Percentiles rank a stretch among this genome's conserved stretches.
Evolutionary conservation across 1,284 basidiomycete genomes (phyloP).

Genomic region (Microstroma glucosiphilum): DNA sequence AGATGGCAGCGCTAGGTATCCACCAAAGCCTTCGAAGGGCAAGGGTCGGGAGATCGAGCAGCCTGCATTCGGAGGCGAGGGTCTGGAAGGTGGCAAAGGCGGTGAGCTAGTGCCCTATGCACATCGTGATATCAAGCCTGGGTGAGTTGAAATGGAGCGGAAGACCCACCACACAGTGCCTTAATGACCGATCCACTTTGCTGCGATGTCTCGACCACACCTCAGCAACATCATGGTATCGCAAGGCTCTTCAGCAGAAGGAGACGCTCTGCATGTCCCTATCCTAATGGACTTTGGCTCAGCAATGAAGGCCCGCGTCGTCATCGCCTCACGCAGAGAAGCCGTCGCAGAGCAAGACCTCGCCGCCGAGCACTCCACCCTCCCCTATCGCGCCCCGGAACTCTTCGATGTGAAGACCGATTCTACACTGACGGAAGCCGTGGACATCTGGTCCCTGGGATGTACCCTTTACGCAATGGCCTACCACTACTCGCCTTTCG

Average conservation of each 20-base stretch:
- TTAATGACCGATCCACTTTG: background rate
- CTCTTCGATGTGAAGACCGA: slow-evolving; percentile 50
- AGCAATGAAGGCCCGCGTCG: slow-evolving; percentile 69
- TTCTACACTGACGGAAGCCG: slow-evolving; percentile 41
- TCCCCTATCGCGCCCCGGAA: slow-evolving; percentile 51
- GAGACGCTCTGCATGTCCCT: slow-evolving; percentile 53
- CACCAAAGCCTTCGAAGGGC: slow-evolving; percentile 22
- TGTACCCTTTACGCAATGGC: slow-evolving; percentile 39
- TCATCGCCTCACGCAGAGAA: slow-evolving; percentile 71
- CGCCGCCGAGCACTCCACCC: slow-evolving; percentile 45
- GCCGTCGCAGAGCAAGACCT: slow-evolving; percentile 56
- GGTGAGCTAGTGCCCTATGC: slow-evolving; percentile 68
- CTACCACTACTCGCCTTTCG: slow-evolving; percentile 50
- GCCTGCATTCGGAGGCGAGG: slow-evolving; percentile 53
- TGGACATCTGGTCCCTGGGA: slow-evolving; percentile 51
- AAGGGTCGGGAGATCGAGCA: slow-evolving; percentile 26
- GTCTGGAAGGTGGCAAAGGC: slow-evolving; percentile 48
- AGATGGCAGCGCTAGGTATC: slow-evolving; percentile 17
- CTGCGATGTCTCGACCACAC: background rate
- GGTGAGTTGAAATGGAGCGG: slow-evolving; percentile 56
- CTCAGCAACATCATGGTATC: slow-evolving; percentile 75
- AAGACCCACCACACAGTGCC: background rate
- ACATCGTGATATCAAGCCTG: slow-evolving; percentile 93
- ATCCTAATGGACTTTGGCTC: slow-evolving; percentile 99
- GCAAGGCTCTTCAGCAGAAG: slow-evolving; percentile 64